phyloP scores from a whole-genome alignment of 2,329 filamentous ascomycete genomes.

The Aspergillus aculeatus region DNA sequence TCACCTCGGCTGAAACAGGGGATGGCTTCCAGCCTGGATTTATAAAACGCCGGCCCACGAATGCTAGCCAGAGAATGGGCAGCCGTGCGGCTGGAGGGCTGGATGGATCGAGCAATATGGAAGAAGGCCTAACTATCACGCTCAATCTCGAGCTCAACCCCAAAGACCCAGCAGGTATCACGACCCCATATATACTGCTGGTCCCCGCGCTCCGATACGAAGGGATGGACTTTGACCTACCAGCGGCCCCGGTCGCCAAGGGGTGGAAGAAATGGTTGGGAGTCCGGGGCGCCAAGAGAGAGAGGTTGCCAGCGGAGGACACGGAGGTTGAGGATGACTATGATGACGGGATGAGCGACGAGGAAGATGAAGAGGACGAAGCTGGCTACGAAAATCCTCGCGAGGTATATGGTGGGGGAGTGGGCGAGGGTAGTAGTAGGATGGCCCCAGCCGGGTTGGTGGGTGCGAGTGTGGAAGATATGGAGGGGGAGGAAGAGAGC shows the following conservation, averaged over 20 bases:
- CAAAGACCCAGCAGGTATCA: conserved; percentile 82
- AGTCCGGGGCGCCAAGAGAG: conserved; percentile 30
- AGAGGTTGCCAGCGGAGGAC: conserved; percentile 17
- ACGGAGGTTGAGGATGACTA: conserved; percentile 21
- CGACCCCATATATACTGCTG: conserved; percentile 79
- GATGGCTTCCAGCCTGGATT: conserved; percentile 39
- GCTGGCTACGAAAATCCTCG: conserved; percentile 7
- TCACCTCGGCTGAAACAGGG: conserved; percentile 29
- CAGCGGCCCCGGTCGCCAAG: conserved; percentile 35
- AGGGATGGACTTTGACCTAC: conserved; percentile 41
- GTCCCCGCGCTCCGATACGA: conserved; percentile 70
- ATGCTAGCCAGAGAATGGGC: conserved; percentile 62
- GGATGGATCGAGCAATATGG: conserved; percentile 66
- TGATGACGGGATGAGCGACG: conserved; percentile 15
- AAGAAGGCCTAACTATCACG: conserved; percentile 80
- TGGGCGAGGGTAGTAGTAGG: background rate
- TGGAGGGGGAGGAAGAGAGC: conserved; percentile 17
- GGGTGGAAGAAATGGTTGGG: conserved; percentile 42
- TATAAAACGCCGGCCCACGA: conserved; percentile 71
- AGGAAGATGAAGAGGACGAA: conserved; percentile 17
- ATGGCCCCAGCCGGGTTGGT: conserved; percentile 12
- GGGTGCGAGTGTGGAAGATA: conserved; percentile 8
- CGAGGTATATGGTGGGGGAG: background rate
- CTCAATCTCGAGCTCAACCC: conserved; percentile 87
- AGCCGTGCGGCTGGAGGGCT: conserved; percentile 54